Base-by-base conservation (phyloP, 2,329 filamentous ascomycete species). In the Ophiostoma pallidulum region DNA sequence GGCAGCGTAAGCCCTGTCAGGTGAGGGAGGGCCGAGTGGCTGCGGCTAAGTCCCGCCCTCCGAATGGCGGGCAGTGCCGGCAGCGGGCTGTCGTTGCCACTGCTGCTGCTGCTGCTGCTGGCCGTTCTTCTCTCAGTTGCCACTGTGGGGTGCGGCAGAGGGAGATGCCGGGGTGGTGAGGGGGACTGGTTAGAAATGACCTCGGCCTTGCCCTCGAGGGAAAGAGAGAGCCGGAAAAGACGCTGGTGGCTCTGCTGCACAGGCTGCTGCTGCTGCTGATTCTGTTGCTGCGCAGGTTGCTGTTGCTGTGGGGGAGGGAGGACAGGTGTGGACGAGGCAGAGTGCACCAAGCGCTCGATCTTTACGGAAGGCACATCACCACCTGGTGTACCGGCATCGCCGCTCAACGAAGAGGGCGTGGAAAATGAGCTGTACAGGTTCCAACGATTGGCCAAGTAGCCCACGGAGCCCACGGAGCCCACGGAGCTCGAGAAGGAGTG, bases 201-300 rank as follows among this genome's bases (percentile, higher is more conserved):
- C 58, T 91, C 84, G n/a, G 91, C 91, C 60, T 90, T 91, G 55
- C 91, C 91, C 59, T 96, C 88, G 28, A 90, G 75, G 16, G 87
- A 92, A 59, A 92, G 80, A 2, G 86, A 88, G 24, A 96, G 73
- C 41, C 88, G 82, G 49, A 94, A 75, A 24, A 77, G 54, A 7
- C 51, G 50, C 41, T 66, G 64, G 38, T 66, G 65, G 43, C 63
- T 66, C 13, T 36, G 41, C 4, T 9, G 38, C 26, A 18, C 33
- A 4, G 41, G 39, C n/a, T 46, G 51, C n/a, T 16, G 45, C 4
- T 37, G 43, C 22, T 46, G 49, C 33, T 43, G n/a, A n/a, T n/a
- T n/a, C n/a, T n/a, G n/a, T n/a, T n/a, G 38, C 14, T 48, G 50
- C n/a, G n/a, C 41, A 3, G 32, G 43, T 19, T 46, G 50, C 35